Percentiles rank a stretch among this genome's conserved stretches.
Conservation (phyloP, 2,329 filamentous ascomycete species). For the Arthrobotrys entomopaga region DNA sequence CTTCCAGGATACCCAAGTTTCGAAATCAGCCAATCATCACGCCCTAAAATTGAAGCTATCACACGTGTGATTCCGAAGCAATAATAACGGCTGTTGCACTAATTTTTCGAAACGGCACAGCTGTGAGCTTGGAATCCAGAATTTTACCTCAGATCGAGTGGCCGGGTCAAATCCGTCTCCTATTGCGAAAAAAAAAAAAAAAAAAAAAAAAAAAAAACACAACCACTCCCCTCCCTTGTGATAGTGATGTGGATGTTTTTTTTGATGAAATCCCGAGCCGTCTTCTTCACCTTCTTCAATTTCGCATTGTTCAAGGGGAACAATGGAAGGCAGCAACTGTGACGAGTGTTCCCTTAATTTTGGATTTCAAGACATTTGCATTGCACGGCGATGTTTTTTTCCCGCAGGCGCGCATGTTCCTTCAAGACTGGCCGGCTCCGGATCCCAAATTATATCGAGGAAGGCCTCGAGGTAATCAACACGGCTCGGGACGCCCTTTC, state of each 20-base stretch:
- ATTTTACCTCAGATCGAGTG: no score
- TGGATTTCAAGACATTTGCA: slow-evolving; percentile 11
- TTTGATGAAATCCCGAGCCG: slow-evolving; percentile 42
- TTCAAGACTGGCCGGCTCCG: no score
- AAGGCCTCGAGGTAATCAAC: no score
- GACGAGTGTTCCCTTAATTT: slow-evolving; percentile 4
- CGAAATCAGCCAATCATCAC: not conserved
- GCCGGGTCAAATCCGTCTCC: slow-evolving; percentile 1
- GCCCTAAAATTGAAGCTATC: not conserved
- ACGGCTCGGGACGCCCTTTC: no score
- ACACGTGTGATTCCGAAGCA: not conserved
- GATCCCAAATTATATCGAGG: no score
- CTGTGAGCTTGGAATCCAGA: not conserved
- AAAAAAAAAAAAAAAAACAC: not conserved
- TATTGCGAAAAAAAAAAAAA: not conserved
- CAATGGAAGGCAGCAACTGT: slow-evolving; percentile 30
- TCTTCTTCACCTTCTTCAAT: slow-evolving; percentile 15
- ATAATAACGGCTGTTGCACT: slow-evolving; percentile 4
- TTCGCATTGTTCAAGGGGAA: slow-evolving; percentile 20
- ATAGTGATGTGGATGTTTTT: slow-evolving; percentile 32
- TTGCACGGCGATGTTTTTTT: slow-evolving; percentile 13
- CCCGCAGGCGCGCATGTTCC: no score
- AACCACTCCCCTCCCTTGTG: slow-evolving; percentile 21
- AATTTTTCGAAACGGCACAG: slow-evolving; percentile 13
- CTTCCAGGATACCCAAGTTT: not conserved